These are phyloP conservation scores for Leptodontidium sp. DNA, from an alignment of 2,329 filamentous ascomycete genomes.

Conservation along the genomic window DNA sequence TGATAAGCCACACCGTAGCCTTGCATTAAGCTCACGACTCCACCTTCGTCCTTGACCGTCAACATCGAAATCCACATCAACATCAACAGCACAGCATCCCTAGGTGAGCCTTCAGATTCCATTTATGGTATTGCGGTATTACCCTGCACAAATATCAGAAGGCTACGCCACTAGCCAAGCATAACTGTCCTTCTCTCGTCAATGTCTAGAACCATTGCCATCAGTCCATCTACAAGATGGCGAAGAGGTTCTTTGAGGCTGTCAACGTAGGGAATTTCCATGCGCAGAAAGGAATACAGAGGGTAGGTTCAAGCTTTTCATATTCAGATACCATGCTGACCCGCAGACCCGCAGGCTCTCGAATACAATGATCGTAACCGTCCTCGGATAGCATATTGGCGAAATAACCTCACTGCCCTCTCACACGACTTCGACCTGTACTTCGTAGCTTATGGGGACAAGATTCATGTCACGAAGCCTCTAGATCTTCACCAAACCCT, in stretches of 20 bases:
- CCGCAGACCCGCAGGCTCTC: background rate
- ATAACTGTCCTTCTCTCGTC: background rate
- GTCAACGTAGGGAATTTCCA: constrained; percentile 32
- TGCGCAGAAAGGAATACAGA: constrained; percentile 22
- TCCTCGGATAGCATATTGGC: constrained; percentile 44
- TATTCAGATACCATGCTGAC: background rate
- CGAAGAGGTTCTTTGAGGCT: constrained; percentile 26
- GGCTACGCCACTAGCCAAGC: too few relatives aligned
- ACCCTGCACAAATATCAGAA: background rate
- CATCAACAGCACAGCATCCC: background rate
- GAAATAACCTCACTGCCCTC: constrained; percentile 65
- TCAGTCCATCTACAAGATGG: constrained; percentile 5
- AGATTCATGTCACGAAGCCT: constrained; percentile 65
- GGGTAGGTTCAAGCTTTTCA: background rate
- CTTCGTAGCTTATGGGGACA: constrained; percentile 64
- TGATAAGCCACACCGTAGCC: background rate
- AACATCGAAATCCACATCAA: too few relatives aligned
- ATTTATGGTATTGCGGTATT: background rate
- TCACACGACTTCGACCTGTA: constrained; percentile 69
- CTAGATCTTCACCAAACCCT: constrained; percentile 59
- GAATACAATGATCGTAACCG: background rate
- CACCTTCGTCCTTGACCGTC: background rate
- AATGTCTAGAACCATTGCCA: constrained; percentile 3
- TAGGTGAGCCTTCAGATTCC: background rate
- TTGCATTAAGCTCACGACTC: background rate